phyloP scores from a whole-genome alignment of 345 rosid species.

The Abelmoschus esculentus region DNA sequence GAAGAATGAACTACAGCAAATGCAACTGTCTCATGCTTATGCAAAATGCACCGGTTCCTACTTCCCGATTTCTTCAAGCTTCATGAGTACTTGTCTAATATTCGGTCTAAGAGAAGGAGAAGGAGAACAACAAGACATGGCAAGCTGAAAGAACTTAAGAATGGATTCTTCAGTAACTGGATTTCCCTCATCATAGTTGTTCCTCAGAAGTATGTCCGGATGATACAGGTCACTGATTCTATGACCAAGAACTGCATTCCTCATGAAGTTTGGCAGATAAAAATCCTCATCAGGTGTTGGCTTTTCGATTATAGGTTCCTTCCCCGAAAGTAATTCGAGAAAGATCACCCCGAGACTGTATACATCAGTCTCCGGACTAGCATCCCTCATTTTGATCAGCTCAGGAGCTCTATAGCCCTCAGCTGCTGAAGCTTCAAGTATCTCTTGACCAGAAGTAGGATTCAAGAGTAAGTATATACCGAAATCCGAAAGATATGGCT shows the following conservation, averaged over 20 bases:
- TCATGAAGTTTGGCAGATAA: slow-evolving; percentile 54
- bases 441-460: no score
- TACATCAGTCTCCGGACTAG: slow-evolving; percentile 53
- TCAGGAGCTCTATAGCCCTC: slow-evolving; percentile 96
- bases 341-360: slow-evolving; percentile 72
- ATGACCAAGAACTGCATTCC: slow-evolving; percentile 53
- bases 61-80: slow-evolving; percentile 61
- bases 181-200: slow-evolving; percentile 20
- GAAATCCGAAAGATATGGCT: slow-evolving; percentile 59
- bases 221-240: slow-evolving; percentile 56
- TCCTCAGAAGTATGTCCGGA: slow-evolving; percentile 47
- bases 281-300: slow-evolving; percentile 59
- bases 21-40: neutral
- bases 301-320: slow-evolving; percentile 53
- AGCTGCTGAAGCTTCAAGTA: slow-evolving; percentile 47
- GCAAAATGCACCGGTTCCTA: slow-evolving; percentile 10
- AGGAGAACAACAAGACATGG: no score
- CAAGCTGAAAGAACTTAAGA: no score
- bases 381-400: slow-evolving; percentile 78
- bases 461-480: no score
- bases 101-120: slow-evolving; percentile 75
- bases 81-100: slow-evolving; percentile 51
- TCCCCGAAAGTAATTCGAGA: slow-evolving; percentile 76
- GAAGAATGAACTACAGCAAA: slow-evolving; percentile 11
- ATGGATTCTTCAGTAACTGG: no score